Base-by-base conservation (phyloP, 2,329 filamentous ascomycete genomes). In the Claviceps fusiformis region DNA sequence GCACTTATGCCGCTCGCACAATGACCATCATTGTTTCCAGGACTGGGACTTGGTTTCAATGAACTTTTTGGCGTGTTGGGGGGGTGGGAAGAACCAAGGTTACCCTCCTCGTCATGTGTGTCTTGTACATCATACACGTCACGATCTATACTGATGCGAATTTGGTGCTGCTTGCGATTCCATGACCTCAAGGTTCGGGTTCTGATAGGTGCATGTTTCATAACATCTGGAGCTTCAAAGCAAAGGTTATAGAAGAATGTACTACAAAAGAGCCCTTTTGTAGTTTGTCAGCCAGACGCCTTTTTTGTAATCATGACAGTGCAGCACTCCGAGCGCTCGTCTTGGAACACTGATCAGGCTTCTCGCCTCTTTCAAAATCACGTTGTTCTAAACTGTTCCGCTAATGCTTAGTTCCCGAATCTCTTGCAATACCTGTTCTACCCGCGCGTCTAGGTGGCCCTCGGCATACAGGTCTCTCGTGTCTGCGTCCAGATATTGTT, bases 381-480 rank as follows among this genome's bases (percentile, higher is more conserved):
- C 19, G 19, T 41, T 8, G 47, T 43, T 54, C 69, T 70, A 85
- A 54, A 85, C 81, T 3, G 82, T 85, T 48, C 82, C 82, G 63
- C 82, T 85, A 76, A 98, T 98, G 72, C 92, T 97, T 71, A 98
- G 71, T 72, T 97, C 93, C 61, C 93, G 79, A 70, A 98, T 98
- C 76, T 98, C 91, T 67, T 96, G 91, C 71, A 98, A 69, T 46
- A 97, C 93, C 71, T 97, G 86, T 72, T 98, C 93, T 35, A 98
- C 93, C 61, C 89, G 77, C 58, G 84, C 86, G 69, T 98, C 93
- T 63, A 98, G 74, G 61, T 96, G 88, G 31, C 93, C 93, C 63
- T 90, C 84, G 1, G 93, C 93, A 70, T 98, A 98, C 72, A 96
- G 87, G 61, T 98, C 93, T 70, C 93, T 81, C 53, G 92, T 97